These are phyloP conservation scores for Amanita molliuscula DNA, from an alignment of 768 basidiomycete genomes.

Conservation along the genomic window DNA sequence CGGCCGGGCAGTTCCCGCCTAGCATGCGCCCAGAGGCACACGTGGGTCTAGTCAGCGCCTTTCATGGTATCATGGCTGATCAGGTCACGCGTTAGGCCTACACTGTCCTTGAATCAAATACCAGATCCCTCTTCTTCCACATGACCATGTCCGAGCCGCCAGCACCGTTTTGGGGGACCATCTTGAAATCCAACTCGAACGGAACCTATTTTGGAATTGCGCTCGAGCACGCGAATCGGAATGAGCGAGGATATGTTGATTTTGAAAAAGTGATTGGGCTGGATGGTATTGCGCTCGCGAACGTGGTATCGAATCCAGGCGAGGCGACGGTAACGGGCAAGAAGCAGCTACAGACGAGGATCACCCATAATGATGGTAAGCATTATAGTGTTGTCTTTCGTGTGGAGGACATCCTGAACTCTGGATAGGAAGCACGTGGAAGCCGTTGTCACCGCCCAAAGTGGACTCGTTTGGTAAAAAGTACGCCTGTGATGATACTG, in stretches of 20 bases:
- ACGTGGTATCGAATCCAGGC: constrained; percentile 74
- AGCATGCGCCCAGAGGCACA: constrained; percentile 85
- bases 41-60: constrained; percentile 26
- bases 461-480: constrained; percentile 62
- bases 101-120: constrained; percentile 90
- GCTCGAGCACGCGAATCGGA: constrained; percentile 83
- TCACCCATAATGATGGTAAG: constrained; percentile 95
- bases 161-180: constrained; percentile 76
- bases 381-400: background rate
- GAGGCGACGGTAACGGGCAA: constrained; percentile 60
- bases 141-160: constrained; percentile 82
- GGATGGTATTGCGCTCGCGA: constrained; percentile 92
- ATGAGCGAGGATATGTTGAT: constrained; percentile 80
- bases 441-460: constrained; percentile 62
- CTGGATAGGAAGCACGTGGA: constrained; percentile 73
- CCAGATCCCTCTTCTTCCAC: constrained; percentile 88
- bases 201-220: constrained; percentile 94
- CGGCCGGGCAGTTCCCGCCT: constrained; percentile 83
- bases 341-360: constrained; percentile 75
- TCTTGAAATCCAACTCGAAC: constrained; percentile 95
- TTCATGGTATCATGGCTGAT: background rate
- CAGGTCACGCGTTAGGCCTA: constrained; percentile 48
- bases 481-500: constrained; percentile 65
- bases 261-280: constrained; percentile 97
- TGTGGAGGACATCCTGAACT: background rate